These are phyloP conservation scores for Alternaria infectoria DNA, from an alignment of 2,329 filamentous ascomycete genomes.

Conservation along the genomic window DNA sequence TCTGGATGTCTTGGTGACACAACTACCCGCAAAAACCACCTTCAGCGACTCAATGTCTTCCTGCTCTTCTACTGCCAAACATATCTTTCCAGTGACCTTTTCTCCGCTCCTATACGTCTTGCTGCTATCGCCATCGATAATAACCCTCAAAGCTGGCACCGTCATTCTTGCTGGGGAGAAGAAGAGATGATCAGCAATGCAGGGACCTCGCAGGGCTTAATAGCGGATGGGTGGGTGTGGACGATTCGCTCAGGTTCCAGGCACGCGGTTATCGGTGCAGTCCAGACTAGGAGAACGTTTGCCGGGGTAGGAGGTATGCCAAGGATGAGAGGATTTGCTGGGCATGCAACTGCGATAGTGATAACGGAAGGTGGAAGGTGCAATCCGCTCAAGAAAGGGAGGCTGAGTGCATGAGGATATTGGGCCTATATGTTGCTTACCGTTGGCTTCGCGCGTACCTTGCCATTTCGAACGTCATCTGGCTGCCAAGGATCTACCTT, in stretches of 20 bases:
- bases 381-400: constrained; percentile 20
- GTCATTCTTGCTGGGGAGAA: constrained; percentile 30
- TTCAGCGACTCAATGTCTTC: constrained; percentile 36
- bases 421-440: constrained; percentile 4
- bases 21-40: constrained; percentile 39
- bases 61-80: constrained; percentile 36
- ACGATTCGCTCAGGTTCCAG: constrained; percentile 27
- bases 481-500: constrained; percentile 3
- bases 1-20: constrained; percentile 42
- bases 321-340: constrained; percentile 37
- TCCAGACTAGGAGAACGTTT: constrained; percentile 39
- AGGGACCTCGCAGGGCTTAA: constrained; percentile 37
- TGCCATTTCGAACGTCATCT: constrained; percentile 1
- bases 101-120: constrained; percentile 41
- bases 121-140: constrained; percentile 40
- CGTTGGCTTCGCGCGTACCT: constrained; percentile 1
- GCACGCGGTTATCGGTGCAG: constrained; percentile 36
- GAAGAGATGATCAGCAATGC: constrained; percentile 30
- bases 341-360: constrained; percentile 34
- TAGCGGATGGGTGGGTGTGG: constrained; percentile 1
- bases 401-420: constrained; percentile 16
- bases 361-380: constrained; percentile 29
- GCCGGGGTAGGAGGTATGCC: constrained; percentile 32
- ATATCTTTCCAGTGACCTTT: constrained; percentile 42
- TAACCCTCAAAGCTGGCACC: constrained; percentile 33